Evolutionary conservation across 495 filamentous ascomycete species (phyloP).

Genomic region (Amphirosellinia nigrospora): DNA sequence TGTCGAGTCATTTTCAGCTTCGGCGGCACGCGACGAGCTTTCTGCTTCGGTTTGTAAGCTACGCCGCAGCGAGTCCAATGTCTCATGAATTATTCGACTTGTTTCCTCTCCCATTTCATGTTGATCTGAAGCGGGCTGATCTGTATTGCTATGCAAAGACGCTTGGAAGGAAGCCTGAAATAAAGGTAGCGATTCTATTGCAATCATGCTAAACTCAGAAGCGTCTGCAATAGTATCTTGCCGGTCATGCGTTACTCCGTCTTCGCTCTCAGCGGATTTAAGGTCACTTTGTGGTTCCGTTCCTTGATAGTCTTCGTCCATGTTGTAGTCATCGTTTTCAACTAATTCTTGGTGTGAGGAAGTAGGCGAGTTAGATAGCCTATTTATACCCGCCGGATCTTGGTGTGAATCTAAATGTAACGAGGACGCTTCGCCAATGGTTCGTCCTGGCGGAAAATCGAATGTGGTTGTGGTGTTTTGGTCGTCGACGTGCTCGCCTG

Average conservation of each 20-base stretch:
- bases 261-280: conserved; percentile 30
- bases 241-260: conserved; percentile 22
- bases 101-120: conserved; percentile 52
- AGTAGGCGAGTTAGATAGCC: conserved; percentile 17
- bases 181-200: conserved; percentile 50
- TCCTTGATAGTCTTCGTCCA: conserved; percentile 31
- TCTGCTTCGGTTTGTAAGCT: conserved; percentile 36
- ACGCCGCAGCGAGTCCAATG: conserved; percentile 49
- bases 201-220: conserved; percentile 60
- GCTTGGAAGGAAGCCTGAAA: conserved; percentile 43
- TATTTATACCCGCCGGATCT: conserved; percentile 16
- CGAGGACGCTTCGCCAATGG: conserved; percentile 9
- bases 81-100: conserved; percentile 51
- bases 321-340: conserved; percentile 27
- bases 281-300: conserved; percentile 38
- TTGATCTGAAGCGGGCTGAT: conserved; percentile 28
- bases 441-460: conserved; percentile 1
- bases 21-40: conserved; percentile 1
- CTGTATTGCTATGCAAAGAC: conserved; percentile 40
- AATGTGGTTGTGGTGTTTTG: neutral
- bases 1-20: conserved; percentile 5
- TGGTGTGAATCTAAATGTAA: neutral
- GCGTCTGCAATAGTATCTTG: conserved; percentile 52
- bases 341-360: conserved; percentile 25
- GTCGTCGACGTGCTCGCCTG: neutral